Percentiles rank a stretch among this genome's conserved stretches.
Conservation (phyloP, 2,329 filamentous ascomycete genomes). For the Ceratocystis cubensis region DNA sequence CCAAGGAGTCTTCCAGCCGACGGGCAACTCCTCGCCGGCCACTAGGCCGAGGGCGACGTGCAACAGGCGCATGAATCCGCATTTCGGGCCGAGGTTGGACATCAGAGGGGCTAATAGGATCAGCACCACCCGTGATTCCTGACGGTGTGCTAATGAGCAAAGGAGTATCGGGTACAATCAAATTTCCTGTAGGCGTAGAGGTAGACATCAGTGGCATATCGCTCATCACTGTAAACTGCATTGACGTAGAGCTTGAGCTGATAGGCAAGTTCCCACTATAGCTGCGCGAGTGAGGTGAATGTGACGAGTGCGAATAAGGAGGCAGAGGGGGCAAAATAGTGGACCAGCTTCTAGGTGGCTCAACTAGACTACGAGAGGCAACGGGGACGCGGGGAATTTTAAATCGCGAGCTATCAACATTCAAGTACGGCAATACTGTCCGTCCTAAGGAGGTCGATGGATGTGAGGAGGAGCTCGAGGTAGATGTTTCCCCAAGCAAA, state of each 20-base stretch:
- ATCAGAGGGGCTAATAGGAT: not conserved
- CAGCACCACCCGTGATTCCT: constrained; percentile 35
- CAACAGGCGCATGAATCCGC: constrained; percentile 41
- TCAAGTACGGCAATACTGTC: not conserved
- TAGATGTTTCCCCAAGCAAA: not conserved
- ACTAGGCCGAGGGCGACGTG: constrained; percentile 36
- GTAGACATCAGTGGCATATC: constrained; percentile 3
- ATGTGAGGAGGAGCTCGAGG: not conserved
- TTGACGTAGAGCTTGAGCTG: not conserved
- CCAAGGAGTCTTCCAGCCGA: constrained; percentile 45
- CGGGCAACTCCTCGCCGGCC: constrained; percentile 29
- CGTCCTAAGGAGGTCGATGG: not conserved
- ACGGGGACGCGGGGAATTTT: constrained; percentile 5
- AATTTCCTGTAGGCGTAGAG: not conserved
- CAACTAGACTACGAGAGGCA: constrained; percentile 12
- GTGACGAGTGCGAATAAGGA: not conserved
- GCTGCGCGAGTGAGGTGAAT: constrained; percentile 6
- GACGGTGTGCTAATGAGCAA: constrained; percentile 48
- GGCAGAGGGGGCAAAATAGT: constrained; percentile 11
- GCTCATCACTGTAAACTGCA: constrained; percentile 7
- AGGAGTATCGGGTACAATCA: constrained; percentile 4
- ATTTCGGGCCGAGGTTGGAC: constrained; percentile 33
- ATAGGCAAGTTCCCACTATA: constrained; percentile 9
- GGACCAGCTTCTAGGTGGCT: constrained; percentile 12
- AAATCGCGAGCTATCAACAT: constrained; percentile 1